Percentiles rank a stretch among this genome's conserved stretches.
phyloP scores from a whole-genome alignment of 163 green algal genomes.

The Scenedesmus sp. region DNA sequence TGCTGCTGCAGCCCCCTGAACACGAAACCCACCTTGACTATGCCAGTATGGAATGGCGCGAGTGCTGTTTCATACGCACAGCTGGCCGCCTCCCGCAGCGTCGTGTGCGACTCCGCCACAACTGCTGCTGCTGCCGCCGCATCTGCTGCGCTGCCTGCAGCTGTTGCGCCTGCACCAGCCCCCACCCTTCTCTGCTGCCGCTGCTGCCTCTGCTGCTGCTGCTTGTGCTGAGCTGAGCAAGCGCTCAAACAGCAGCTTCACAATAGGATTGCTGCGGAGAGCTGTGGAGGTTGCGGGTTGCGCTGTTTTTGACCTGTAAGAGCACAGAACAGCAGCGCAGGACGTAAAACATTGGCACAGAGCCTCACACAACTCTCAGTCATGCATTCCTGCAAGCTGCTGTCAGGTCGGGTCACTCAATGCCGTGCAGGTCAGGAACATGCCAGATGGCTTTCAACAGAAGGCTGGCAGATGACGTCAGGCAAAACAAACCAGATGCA shows the following conservation, averaged over 20 bases:
- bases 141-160: background rate
- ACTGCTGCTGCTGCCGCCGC: background rate
- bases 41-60: conserved; percentile 46
- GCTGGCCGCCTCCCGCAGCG: conserved; percentile 34
- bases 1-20: too few relatives aligned
- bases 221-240: conserved; percentile 29
- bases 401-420: too few relatives aligned
- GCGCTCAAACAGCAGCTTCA: conserved; percentile 54
- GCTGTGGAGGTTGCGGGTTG: conserved; percentile 52
- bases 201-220: conserved; percentile 11
- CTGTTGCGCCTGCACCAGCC: background rate
- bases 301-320: conserved; percentile 52
- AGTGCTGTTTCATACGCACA: conserved; percentile 43
- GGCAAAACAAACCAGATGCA: background rate
- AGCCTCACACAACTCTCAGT: too few relatives aligned
- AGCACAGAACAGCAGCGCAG: background rate
- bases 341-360: too few relatives aligned
- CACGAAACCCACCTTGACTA: conserved; percentile 27
- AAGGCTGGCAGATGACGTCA: too few relatives aligned
- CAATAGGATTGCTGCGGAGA: conserved; percentile 44
- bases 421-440: too few relatives aligned
- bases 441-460: too few relatives aligned
- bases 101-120: background rate
- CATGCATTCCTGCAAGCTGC: background rate
- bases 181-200: background rate